Base-by-base conservation (phyloP, 108 stramenopile genomes). In the Heterococcus sp. region DNA sequence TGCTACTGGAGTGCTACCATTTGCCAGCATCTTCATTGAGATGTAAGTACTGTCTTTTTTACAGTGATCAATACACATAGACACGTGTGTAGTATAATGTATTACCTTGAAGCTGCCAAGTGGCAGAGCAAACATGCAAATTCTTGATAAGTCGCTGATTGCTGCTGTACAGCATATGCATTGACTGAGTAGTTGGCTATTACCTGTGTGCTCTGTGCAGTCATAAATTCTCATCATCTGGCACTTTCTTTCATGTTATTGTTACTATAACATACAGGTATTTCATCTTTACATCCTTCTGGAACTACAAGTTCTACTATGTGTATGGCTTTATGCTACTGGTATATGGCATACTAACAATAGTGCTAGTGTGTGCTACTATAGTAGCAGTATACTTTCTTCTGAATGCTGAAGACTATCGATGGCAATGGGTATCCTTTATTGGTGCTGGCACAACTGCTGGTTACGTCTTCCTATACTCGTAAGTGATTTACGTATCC, bases 361-460 rank as follows among this genome's bases (percentile, higher is more conserved):
- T 97, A 73, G 98, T 99, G 32, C 93, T 95, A 1, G 91, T 94
- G 37, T 95, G 96, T 92, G 95, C 95, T 32, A 93, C 94, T 64
- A 92, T 99, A 77, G 95, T 99, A 74, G 93, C 95, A 11, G 95
- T 95, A 2, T 99, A 99, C 90, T 95, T 95, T 79, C 89, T 91
- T 72, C 88, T 99, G 66, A 97, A 96, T 75, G 92, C 92, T 3
- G 98, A 99, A 85, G 96, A 99, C 85, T 95, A 97, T 84, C 90
- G 93, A 68, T 99, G 98, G 98, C 98, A 96, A 88, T 99, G 98
- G 98, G 89, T 94, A 11, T 90, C 96, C 32, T 96, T 99, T 78
- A 84, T 89, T 32, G 91, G 92, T 2, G 95, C 95, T 32, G 94
- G 89, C 14, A 91, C 91, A n/a, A 95, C 94, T 2, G 91, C 96